Evolutionary conservation across 75 land plant genomes (phyloP), one percentile per base, ranked within the genome.

Genomic region (Picea glauca): DNA sequence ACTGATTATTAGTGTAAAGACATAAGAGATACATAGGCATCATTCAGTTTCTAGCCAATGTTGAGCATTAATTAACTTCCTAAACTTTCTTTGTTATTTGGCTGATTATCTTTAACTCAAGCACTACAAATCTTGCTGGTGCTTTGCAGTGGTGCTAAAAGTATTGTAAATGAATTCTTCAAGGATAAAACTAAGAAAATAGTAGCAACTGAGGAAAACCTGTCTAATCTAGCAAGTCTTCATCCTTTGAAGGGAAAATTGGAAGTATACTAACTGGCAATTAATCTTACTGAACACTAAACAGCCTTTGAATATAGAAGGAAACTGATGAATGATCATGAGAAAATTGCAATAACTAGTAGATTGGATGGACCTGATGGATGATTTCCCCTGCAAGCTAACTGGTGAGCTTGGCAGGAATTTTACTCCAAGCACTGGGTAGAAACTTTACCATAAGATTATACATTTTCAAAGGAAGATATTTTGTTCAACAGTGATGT

Each of bases 11-110:
- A 70, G n/a, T 70, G 40, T 38, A 12, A 70, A 70, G 11, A 70
- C 2, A 0, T 70, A 40, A 38, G 50, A 66, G 56, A 43, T 70
- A n/a, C 9, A 6, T 40, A 33, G 35, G 18, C 8, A 33, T 66
- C 70, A 43, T 70, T 43, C 74, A 70, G 38, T 70, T 38, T 70
- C 50, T 70, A 56, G 74, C 54, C n/a, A 20, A 20, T 33, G 54
- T 70, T 43, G 7, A 38, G 23, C 8, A 20, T 13, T 68, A 17
- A n/a, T 68, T 43, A 68, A 15, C 8, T 38, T 65, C 40, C 50
- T 38, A 35, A 40, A 38, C 50, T 68, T 68, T 18, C 21, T 68
- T 17, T 66, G 15, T 35, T 17, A 33, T 14, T 66, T 32, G 35
- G 70, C 43, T 32, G 3, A 5, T 33, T 35, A 66, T 18, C 56